Conservation (phyloP, 768 basidiomycete species). For the Hygrophorus pudorinus region DNA sequence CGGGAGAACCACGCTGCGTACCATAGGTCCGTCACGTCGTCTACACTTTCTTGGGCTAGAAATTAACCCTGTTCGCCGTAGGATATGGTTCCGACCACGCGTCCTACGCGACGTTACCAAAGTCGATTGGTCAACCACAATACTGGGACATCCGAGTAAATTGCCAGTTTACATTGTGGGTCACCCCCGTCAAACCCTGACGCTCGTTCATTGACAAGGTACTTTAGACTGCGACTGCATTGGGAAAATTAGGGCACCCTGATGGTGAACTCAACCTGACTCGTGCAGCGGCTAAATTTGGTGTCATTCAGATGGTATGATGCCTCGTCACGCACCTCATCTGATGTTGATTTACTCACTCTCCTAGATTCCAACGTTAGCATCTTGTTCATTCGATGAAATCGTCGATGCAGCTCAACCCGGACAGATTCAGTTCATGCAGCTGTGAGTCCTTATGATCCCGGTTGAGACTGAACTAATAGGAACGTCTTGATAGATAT, state of each 20-base stretch:
- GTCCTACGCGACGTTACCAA: constrained; percentile 74
- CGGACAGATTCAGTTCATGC: constrained; percentile 77
- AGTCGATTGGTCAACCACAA: constrained; percentile 79
- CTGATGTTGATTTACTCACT: not conserved
- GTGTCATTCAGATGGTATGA: constrained; percentile 39
- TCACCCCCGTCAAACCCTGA: not conserved
- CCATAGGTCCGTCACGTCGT: constrained; percentile 47
- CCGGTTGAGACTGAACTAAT: not conserved
- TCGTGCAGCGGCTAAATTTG: constrained; percentile 74
- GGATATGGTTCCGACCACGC: constrained; percentile 87
- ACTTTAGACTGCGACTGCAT: constrained; percentile 64
- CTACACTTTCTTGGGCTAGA: constrained; percentile 1
- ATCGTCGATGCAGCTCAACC: constrained; percentile 78
- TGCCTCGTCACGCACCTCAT: not conserved
- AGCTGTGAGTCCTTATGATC: constrained; percentile 41
- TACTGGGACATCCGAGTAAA: constrained; percentile 63
- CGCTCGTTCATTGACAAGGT: constrained; percentile 5
- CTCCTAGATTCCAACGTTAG: constrained; percentile 82
- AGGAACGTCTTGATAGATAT: constrained; percentile 31
- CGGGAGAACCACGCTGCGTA: constrained; percentile 89
- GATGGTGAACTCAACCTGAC: constrained; percentile 92
- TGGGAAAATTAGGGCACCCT: constrained; percentile 92
- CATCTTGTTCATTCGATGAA: constrained; percentile 94
- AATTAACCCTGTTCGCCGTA: constrained; percentile 13
- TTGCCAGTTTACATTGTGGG: constrained; percentile 73